Base-by-base conservation (phyloP, 1,139 yeast species). In the Saccharomyces hybrid region DNA sequence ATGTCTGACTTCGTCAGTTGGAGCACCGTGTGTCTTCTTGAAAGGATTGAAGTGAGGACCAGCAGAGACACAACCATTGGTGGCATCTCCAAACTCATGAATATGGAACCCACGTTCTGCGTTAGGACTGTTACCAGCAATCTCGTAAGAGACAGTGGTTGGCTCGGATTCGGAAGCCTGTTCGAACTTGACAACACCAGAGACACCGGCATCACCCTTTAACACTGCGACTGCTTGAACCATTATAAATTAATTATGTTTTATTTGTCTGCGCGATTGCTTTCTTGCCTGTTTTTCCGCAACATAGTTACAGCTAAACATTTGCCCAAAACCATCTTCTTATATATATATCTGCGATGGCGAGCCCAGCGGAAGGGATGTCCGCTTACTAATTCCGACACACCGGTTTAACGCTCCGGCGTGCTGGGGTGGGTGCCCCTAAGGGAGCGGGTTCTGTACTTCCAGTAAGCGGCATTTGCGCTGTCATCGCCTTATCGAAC, bases 31-130 rank as follows among this genome's bases (percentile, higher is more conserved):
- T 64, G 83, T 81, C 79, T 86, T 85, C 64, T 81, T 78, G 73
- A 86, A 87, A 63, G 98, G 98, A 82, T 93, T 93, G 84, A 89
- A 91, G 78, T 93, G 99, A 58, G 97, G 97, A 69, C 99, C 99
- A 55, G 99, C 98, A 62, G 97, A 89, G 59, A 97, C 90, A 78
- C 98, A 91, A 51, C 99, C 98, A 73, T 93, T 91, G 77, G 98
- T 90, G 82, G 90, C 89, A 80, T 93, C 99, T 78, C 99, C 99
- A 70, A 91, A 93, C 71, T 88, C 87, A 77, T 93, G 99, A 71
- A 93, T 78, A 80, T 93, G 99, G 96, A 93, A 91, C 52, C 98
- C 99, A 75, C 97, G 86, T 73, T 80, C 76, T 51, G 97, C 90
- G 67, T 88, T 86, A 59, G 97, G 78, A 63, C 83, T 85, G 74